These are phyloP conservation scores for Epichloe baconii DNA, from an alignment of 2,329 filamentous ascomycete genomes.

Conservation along the genomic window DNA sequence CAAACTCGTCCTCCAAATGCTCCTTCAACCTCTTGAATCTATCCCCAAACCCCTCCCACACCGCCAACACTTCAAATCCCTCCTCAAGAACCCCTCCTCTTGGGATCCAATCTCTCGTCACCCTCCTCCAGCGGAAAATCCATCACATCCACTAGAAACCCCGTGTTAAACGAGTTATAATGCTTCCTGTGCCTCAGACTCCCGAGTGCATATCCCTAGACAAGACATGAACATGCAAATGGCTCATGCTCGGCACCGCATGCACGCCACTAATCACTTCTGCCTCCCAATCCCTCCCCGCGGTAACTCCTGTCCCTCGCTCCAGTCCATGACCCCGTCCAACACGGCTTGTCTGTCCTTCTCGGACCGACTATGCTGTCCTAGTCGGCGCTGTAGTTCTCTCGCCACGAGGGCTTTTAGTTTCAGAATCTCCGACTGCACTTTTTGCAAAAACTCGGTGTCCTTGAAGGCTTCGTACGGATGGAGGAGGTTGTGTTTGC, in stretches of 20 bases:
- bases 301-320: slow-evolving; percentile 39
- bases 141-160: slow-evolving; percentile 66
- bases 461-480: slow-evolving; percentile 70
- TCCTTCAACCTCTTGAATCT: slow-evolving; percentile 60
- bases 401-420: slow-evolving; percentile 54
- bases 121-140: slow-evolving; percentile 63
- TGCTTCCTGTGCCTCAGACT: slow-evolving; percentile 70
- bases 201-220: slow-evolving; percentile 63
- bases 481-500: slow-evolving; percentile 46
- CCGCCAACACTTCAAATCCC: slow-evolving; percentile 70
- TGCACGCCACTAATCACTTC: slow-evolving; percentile 74
- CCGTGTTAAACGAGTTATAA: slow-evolving; percentile 82
- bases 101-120: slow-evolving; percentile 48
- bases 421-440: slow-evolving; percentile 46
- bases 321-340: slow-evolving; percentile 29
- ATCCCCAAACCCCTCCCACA: slow-evolving; percentile 63
- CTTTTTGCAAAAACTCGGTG: slow-evolving; percentile 49
- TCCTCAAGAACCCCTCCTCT: slow-evolving; percentile 45
- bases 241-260: slow-evolving; percentile 79
- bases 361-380: slow-evolving; percentile 50
- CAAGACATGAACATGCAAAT: slow-evolving; percentile 82
- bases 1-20: slow-evolving; percentile 65
- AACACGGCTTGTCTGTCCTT: slow-evolving; percentile 52
- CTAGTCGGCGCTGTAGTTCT: slow-evolving; percentile 61
- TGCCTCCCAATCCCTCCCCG: slow-evolving; percentile 61